Conservation (phyloP, 2,329 filamentous ascomycete genomes). For the Aspergillus hortae region DNA sequence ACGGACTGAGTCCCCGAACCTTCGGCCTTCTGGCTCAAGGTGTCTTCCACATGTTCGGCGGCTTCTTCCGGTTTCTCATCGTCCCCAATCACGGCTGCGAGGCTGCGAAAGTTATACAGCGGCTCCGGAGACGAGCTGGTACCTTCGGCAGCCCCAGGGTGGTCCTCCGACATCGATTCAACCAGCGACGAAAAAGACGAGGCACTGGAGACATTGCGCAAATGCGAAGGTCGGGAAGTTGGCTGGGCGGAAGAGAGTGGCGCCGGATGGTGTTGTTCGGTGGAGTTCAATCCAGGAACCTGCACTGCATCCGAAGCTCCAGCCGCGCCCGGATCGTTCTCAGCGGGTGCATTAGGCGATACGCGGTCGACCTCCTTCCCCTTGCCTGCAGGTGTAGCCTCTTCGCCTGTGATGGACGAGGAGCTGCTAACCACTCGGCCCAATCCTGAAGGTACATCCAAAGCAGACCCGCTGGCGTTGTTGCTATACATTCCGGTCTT, state of each 20-base stretch:
- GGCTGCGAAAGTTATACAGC: slow-evolving; percentile 86
- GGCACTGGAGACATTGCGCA: slow-evolving; percentile 80
- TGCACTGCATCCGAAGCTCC: slow-evolving; percentile 19
- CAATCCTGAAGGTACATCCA: slow-evolving; percentile 43
- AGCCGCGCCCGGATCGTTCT: slow-evolving; percentile 28
- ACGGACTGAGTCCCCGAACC: slow-evolving; percentile 18
- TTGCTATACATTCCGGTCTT: slow-evolving; percentile 54
- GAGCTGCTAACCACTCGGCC: slow-evolving; percentile 36
- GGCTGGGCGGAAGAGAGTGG: slow-evolving; percentile 40
- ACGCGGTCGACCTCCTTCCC: slow-evolving; percentile 67
- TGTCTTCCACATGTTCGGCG: slow-evolving; percentile 37
- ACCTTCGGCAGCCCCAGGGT: slow-evolving; percentile 45
- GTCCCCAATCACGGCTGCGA: slow-evolving; percentile 77
- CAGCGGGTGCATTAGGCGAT: slow-evolving; percentile 15
- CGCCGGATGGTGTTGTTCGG: slow-evolving; percentile 17
- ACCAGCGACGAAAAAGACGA: slow-evolving; percentile 78
- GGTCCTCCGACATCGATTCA: slow-evolving; percentile 53
- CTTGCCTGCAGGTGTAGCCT: slow-evolving; percentile 49
- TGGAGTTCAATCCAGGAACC: slow-evolving; percentile 3
- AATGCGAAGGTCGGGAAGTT: slow-evolving; percentile 62
- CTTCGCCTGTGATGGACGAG: slow-evolving; percentile 35
- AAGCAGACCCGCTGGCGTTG: slow-evolving; percentile 62
- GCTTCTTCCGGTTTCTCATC: slow-evolving; percentile 49
- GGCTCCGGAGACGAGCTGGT: slow-evolving; percentile 61
- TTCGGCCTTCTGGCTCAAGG: slow-evolving; percentile 16